A percentile compares a stretch with the other conserved stretches of the same genome.
These are phyloP conservation scores for bread wheat (Triticum aestivum) DNA, from an alignment of 176 grass and related monocot genomes.

Conservation along the genomic window IWGSC_CS_RefSeq_v2.1 NC_057799.1:384749968-384750467, in stretches of 20 bases:
- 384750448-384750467: conserved; percentile 20
- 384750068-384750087: neutral
- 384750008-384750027: neutral
- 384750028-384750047: neutral
- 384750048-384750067: neutral
- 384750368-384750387: neutral
- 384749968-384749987: neutral
- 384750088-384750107: conserved; percentile 42
- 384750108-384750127: conserved; percentile 63
- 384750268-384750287: neutral
- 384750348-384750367: conserved; percentile 5
- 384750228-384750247: neutral
- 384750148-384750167: conserved; percentile 71
- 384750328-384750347: conserved; percentile 20
- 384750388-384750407: neutral
- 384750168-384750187: conserved; percentile 52
- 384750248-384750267: neutral
- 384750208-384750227: conserved; percentile 67
- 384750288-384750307: neutral
- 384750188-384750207: conserved; percentile 66
- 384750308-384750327: neutral
- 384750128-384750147: conserved; percentile 64
- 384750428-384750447: conserved; percentile 19
- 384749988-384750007: conserved; percentile 30
- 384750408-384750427: conserved; percentile 29